phyloP scores from a whole-genome alignment of 306 rosid genomes.

The Gynostemma pentaphyllum region DNA sequence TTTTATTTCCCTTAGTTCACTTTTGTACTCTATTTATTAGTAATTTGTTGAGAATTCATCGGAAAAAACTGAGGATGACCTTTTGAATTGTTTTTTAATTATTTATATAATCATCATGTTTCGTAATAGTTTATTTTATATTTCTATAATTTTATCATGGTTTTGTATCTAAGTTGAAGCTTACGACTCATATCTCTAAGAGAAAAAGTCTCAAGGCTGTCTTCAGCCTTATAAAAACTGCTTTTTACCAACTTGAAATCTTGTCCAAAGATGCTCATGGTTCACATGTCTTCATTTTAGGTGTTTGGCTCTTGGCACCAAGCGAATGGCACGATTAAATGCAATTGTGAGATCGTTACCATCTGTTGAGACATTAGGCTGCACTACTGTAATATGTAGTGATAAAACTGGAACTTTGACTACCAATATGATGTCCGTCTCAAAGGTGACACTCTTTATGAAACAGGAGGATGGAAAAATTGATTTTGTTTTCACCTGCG shows the following conservation, averaged over 20 bases:
- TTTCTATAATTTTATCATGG: too few relatives aligned
- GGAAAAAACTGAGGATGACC: background rate
- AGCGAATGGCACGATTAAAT: conserved; percentile 92
- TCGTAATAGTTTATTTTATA: too few relatives aligned
- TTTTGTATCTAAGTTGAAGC: too few relatives aligned
- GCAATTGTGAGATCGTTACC: conserved; percentile 95
- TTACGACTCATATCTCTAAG: too few relatives aligned
- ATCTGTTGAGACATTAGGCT: conserved; percentile 92
- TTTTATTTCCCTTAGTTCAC: too few relatives aligned
- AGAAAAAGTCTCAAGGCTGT: too few relatives aligned
- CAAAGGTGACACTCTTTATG: conserved; percentile 46
- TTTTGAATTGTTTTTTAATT: background rate
- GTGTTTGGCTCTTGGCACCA: conserved; percentile 98
- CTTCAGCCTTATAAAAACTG: too few relatives aligned
- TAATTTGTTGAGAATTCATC: too few relatives aligned
- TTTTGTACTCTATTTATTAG: too few relatives aligned
- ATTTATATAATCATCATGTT: too few relatives aligned
- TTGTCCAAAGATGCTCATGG: background rate
- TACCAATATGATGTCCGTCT: conserved; percentile 94
- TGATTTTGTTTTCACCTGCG: background rate
- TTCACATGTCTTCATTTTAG: conserved; percentile 20
- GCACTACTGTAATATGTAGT: conserved; percentile 96
- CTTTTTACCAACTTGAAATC: conserved; percentile 10
- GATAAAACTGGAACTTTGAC: conserved; percentile 98
- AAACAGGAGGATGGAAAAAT: background rate